Evolutionary conservation across 371 early-diverging fungal genomes (phyloP).

Genomic region (Apophysomyces trapeziformis): DNA sequence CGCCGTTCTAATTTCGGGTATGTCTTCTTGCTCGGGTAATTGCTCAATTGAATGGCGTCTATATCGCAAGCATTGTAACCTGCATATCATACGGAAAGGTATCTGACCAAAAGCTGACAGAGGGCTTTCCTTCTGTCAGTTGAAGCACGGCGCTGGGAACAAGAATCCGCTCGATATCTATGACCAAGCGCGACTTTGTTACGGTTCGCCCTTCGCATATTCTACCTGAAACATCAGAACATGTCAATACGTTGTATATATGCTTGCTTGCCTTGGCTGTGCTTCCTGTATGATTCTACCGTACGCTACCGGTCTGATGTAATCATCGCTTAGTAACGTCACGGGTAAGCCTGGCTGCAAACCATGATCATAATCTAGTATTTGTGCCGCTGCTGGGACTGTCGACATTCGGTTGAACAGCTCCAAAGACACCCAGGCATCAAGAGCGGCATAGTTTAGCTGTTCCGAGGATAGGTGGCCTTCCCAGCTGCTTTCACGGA

Average conservation of each 20-base stretch:
- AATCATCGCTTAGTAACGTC: not conserved
- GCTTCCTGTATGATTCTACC: not conserved
- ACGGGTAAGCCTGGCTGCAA: too few relatives aligned
- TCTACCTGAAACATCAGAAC: not conserved
- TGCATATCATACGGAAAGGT: not conserved
- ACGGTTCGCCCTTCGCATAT: not conserved
- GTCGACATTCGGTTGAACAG: too few relatives aligned
- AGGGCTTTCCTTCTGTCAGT: not conserved
- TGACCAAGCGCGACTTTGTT: not conserved
- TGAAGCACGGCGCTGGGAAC: not conserved
- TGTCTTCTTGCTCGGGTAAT: not conserved
- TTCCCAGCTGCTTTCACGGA: too few relatives aligned
- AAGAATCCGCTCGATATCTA: not conserved
- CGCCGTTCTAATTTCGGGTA: not conserved
- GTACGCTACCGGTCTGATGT: not conserved
- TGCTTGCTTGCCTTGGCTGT: not conserved
- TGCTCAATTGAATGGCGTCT: not conserved
- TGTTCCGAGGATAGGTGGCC: too few relatives aligned
- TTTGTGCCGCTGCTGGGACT: too few relatives aligned
- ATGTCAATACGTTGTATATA: not conserved
- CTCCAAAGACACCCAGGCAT: too few relatives aligned
- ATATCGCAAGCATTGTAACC: not conserved
- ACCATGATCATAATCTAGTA: too few relatives aligned
- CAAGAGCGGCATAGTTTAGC: too few relatives aligned
- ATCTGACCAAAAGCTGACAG: not conserved